Evolutionary conservation across 345 rosid species (phyloP), one percentile per base, ranked within the genome.

Genomic region (Crucihimalaya himalaica): DNA sequence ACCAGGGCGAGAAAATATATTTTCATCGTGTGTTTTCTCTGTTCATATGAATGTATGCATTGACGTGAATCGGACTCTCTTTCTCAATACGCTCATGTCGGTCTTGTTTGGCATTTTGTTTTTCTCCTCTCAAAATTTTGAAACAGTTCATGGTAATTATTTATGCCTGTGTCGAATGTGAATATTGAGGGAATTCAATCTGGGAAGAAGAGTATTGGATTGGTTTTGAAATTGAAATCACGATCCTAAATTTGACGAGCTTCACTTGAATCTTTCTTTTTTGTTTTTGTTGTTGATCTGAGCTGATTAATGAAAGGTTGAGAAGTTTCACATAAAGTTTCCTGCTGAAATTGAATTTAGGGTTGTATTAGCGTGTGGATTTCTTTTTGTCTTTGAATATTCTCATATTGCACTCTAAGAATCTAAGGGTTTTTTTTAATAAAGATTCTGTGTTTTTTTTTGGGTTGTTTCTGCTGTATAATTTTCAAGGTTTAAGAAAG

Each of bases 401-500:
- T 71, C 62, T 65, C 57, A 47, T 46, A 25, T 27, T 53, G 53
- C 60, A 37, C 12, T 28, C 1, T 12, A 51, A 51, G 48, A 67
- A 59, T 68, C 43, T 2, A 13, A 21, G 52, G 48, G 20, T 10
- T 7, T 28, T 8, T 20, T 7, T 28, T 8, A 15, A 1, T 27
- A 19, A 70, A 46, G 54, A 55, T 70, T 76, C 55, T 61, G 2
- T 46, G 14, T 20, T 3, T 68, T 20, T 39, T 40, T 66, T 16
- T 29, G 20, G 53, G 55, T 55, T 57, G 62, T 63, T 55, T 57
- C 5, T 65, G 42, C 25, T 66, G 6, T 23, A 15, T 8, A n/a
- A 27, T 63, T 68, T 69, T 69, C 56, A 54, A 69, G 70, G 70
- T 63, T 14, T 71, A 40, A 70, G 55, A 66, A 66, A 65, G 18